These are phyloP conservation scores for Cladorrhinum samala DNA, from an alignment of 495 filamentous ascomycete species.

Conservation along the genomic window DNA sequence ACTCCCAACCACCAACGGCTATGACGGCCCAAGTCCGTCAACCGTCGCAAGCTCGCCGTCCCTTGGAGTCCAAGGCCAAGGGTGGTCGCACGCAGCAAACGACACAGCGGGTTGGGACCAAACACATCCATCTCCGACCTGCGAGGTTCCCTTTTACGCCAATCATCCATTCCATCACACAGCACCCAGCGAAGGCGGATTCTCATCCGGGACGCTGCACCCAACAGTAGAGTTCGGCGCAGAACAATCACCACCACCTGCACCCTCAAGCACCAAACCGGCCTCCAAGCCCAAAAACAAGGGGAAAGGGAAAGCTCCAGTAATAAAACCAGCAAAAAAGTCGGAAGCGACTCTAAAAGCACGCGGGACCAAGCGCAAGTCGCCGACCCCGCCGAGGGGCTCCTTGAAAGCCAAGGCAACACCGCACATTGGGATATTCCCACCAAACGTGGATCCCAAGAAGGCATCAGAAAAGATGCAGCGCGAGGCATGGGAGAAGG, in stretches of 20 bases:
- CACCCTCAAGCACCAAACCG: neutral
- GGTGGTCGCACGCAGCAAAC: neutral
- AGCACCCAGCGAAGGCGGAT: neutral
- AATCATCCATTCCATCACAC: neutral
- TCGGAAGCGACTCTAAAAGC: neutral
- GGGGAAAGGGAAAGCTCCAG: neutral
- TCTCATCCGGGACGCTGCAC: neutral
- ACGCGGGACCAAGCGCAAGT: neutral
- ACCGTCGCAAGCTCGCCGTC: neutral
- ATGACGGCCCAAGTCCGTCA: neutral
- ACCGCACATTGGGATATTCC: slow-evolving; percentile 3
- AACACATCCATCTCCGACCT: slow-evolving; percentile 2
- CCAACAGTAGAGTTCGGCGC: neutral
- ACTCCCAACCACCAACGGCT: neutral
- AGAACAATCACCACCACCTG: neutral
- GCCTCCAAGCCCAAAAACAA: neutral
- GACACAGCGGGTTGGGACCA: neutral
- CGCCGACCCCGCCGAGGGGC: neutral
- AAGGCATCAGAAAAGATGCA: slow-evolving; percentile 20
- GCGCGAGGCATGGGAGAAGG: slow-evolving; percentile 23
- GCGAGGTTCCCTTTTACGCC: neutral
- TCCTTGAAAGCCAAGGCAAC: neutral
- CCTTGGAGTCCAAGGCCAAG: neutral
- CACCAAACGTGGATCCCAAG: slow-evolving; percentile 14
- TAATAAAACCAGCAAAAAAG: neutral